Conservation (phyloP, 1,284 basidiomycete species). For the Phaffia rhodozyma region DNA sequence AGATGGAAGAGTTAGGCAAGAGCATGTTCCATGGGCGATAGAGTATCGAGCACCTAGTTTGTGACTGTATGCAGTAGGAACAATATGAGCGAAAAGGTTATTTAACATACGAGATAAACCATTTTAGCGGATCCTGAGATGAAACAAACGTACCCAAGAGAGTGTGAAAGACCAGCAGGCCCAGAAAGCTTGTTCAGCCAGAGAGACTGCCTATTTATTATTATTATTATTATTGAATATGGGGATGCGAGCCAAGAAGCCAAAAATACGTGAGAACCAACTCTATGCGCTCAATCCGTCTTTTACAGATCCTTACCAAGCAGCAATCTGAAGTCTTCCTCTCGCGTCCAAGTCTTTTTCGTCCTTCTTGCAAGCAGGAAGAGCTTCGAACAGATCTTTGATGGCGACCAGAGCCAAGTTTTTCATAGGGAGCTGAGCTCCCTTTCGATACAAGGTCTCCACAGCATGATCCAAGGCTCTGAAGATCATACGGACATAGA, state of each 20-base stretch:
- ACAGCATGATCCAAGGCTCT: slow-evolving; percentile 66
- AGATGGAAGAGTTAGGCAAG: slow-evolving; percentile 60
- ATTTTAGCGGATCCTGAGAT: background rate
- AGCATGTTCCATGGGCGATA: slow-evolving; percentile 72
- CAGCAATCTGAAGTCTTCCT: slow-evolving; percentile 58
- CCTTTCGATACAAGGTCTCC: slow-evolving; percentile 55
- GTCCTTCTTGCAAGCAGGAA: slow-evolving; percentile 51
- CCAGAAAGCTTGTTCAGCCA: slow-evolving; percentile 51
- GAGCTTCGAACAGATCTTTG: slow-evolving; percentile 57
- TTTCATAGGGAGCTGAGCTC: slow-evolving; percentile 45
- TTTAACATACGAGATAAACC: background rate
- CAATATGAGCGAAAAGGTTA: slow-evolving; percentile 1
- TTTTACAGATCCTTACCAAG: slow-evolving; percentile 44
- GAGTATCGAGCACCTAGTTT: slow-evolving; percentile 60
- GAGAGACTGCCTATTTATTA: slow-evolving; percentile 39
- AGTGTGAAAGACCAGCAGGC: slow-evolving; percentile 58
- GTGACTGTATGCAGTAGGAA: slow-evolving; percentile 35
- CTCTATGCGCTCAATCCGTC: no score
- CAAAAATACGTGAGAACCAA: no score
- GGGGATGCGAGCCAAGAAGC: background rate
- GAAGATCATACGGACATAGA: slow-evolving; percentile 20
- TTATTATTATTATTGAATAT: no score
- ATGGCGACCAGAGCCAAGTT: slow-evolving; percentile 32
- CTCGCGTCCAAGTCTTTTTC: slow-evolving; percentile 48
- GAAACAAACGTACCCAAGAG: slow-evolving; percentile 40